phyloP scores from a whole-genome alignment of 371 early-diverging fungal species.

The Catenaria anguillulae region DNA sequence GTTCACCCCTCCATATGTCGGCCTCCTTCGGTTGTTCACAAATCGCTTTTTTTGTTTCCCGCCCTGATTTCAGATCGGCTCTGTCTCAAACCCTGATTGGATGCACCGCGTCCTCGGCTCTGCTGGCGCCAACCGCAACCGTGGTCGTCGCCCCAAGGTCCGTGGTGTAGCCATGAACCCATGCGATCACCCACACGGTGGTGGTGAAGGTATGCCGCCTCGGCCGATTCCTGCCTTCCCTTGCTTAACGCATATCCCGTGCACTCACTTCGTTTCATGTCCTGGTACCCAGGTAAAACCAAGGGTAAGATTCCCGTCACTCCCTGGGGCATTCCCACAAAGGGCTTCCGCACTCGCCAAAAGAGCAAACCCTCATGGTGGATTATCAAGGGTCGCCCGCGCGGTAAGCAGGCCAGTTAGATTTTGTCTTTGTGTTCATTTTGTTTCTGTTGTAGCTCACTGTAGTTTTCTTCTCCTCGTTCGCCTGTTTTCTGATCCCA shows the following conservation, averaged over 20 bases:
- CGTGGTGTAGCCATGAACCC: slow-evolving; percentile 99
- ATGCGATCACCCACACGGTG: slow-evolving; percentile 83
- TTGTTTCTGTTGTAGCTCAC: no score
- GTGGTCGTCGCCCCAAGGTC: slow-evolving; percentile 95
- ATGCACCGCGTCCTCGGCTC: slow-evolving; percentile 77
- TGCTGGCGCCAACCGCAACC: slow-evolving; percentile 73
- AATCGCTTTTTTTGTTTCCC: no score
- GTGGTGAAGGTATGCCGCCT: slow-evolving; percentile 87
- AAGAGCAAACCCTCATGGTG: slow-evolving; percentile 35
- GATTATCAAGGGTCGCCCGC: slow-evolving; percentile 4
- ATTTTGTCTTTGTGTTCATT: not conserved
- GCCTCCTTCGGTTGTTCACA: no score
- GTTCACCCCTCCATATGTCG: no score
- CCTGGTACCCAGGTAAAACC: slow-evolving; percentile 36
- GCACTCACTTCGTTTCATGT: no score
- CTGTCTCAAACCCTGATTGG: slow-evolving; percentile 82
- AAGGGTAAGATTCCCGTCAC: slow-evolving; percentile 55
- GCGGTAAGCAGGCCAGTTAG: not conserved
- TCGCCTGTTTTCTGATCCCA: no score
- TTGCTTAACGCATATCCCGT: no score
- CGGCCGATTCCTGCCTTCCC: no score
- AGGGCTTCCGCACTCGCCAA: slow-evolving; percentile 87
- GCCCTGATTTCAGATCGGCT: slow-evolving; percentile 60
- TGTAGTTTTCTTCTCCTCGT: no score
- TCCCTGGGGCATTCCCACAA: slow-evolving; percentile 90